Conservation (phyloP, 768 basidiomycete genomes). For the Mycena amicta region DNA sequence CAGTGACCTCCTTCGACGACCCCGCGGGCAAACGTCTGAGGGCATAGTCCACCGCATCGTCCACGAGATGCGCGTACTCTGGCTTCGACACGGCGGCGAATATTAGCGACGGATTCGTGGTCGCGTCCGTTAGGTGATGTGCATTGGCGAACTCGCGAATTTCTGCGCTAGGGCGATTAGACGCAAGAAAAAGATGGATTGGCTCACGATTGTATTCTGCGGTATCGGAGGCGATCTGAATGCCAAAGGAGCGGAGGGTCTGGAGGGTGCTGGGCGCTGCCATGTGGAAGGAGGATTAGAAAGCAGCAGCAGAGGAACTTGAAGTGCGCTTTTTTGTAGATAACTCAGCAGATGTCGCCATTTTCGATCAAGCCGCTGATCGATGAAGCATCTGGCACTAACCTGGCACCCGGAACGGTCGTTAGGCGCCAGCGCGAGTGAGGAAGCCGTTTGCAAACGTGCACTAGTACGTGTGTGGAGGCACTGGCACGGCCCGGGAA, state of each 20-base stretch:
- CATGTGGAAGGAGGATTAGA: constrained; percentile 9
- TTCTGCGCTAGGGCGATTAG: constrained; percentile 22
- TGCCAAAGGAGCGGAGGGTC: constrained; percentile 30
- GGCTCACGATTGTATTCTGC: constrained; percentile 36
- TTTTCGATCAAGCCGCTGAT: neutral
- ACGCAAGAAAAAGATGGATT: neutral
- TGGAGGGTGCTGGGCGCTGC: constrained; percentile 29
- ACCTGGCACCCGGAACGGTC: neutral
- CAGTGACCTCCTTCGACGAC: too few species aligned
- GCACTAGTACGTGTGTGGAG: too few species aligned
- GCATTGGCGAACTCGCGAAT: constrained; percentile 29
- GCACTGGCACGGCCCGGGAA: too few species aligned
- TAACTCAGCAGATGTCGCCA: neutral
- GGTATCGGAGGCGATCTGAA: constrained; percentile 37
- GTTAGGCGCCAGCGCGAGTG: too few species aligned
- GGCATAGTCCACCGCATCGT: constrained; percentile 33
- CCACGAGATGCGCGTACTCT: constrained; percentile 34
- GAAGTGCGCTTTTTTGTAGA: neutral
- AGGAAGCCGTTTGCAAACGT: too few species aligned
- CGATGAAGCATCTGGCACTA: neutral
- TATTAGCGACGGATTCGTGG: constrained; percentile 39
- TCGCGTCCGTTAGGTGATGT: constrained; percentile 34
- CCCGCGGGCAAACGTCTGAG: constrained; percentile 4
- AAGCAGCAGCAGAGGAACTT: neutral
- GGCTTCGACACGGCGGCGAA: constrained; percentile 35